Percentiles rank a stretch among this genome's conserved stretches.
phyloP scores from a whole-genome alignment of 2,329 filamentous ascomycete genomes.

The Monilinia fructigena region DNA sequence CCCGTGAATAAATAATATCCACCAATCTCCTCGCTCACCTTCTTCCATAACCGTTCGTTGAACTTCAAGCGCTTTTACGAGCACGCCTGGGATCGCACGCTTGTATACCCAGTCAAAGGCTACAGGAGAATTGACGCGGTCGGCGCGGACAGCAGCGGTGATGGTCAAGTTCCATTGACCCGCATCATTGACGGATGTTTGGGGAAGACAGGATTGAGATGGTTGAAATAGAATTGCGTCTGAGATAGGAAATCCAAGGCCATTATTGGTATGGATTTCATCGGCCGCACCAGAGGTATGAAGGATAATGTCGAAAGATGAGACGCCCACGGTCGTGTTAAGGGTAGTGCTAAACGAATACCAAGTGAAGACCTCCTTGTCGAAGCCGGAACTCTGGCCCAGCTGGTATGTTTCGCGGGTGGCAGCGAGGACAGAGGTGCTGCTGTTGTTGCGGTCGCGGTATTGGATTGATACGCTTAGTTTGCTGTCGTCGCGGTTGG shows the following conservation, averaged over 20 bases:
- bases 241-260: neutral
- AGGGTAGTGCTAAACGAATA: neutral
- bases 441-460: conserved; percentile 1
- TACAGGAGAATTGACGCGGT: neutral
- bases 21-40: conserved; percentile 4
- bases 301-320: conserved; percentile 6
- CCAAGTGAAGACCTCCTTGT: neutral
- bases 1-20: conserved; percentile 2
- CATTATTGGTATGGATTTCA: conserved; percentile 8
- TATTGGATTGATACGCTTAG: neutral
- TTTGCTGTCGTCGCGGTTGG: neutral
- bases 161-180: conserved; percentile 2
- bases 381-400: conserved; percentile 1
- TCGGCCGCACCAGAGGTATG: conserved; percentile 4
- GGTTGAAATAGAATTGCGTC: conserved; percentile 1
- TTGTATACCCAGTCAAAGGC: conserved; percentile 10
- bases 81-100: neutral
- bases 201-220: conserved; percentile 3
- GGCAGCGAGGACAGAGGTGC: neutral
- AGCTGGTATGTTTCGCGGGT: neutral
- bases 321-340: neutral
- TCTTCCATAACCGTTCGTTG: conserved; percentile 10
- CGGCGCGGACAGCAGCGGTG: conserved; percentile 9
- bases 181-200: neutral
- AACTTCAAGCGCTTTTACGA: neutral